A percentile compares a stretch with the other conserved stretches of the same genome.
These are phyloP conservation scores for Cytospora piceae DNA, from an alignment of 2,329 filamentous ascomycete genomes.

Conservation along the genomic window DNA sequence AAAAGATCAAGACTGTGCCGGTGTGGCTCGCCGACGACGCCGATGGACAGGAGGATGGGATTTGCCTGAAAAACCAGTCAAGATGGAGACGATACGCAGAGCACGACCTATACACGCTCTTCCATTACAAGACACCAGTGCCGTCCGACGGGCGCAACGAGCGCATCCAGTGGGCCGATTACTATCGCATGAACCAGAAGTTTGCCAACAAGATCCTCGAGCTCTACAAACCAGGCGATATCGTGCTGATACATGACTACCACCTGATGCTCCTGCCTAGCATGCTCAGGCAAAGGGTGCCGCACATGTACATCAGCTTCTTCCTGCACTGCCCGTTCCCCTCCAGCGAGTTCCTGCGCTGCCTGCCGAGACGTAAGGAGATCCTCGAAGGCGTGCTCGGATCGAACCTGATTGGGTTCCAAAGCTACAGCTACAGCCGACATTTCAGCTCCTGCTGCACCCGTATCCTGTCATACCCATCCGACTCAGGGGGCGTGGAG, in stretches of 20 bases:
- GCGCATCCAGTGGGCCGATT: conserved; percentile 86
- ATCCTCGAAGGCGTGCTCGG: conserved; percentile 87
- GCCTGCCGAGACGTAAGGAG: conserved; percentile 85
- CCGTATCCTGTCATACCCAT: conserved; percentile 86
- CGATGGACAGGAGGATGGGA: conserved; percentile 68
- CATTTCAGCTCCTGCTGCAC: conserved; percentile 96
- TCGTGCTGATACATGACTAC: conserved; percentile 93
- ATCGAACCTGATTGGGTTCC: conserved; percentile 91
- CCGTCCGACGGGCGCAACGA: conserved; percentile 83
- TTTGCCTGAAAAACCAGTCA: conserved; percentile 77
- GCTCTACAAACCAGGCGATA: conserved; percentile 88
- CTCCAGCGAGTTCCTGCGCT: conserved; percentile 92
- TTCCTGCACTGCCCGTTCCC: conserved; percentile 94
- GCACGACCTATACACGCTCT: conserved; percentile 86
- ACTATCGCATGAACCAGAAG: conserved; percentile 88
- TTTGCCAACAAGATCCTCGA: conserved; percentile 90
- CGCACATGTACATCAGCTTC: conserved; percentile 92
- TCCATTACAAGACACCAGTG: conserved; percentile 95
- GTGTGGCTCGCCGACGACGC: conserved; percentile 86
- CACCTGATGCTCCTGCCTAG: conserved; percentile 88
- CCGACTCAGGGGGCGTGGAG: conserved; percentile 82
- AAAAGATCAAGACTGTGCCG: conserved; percentile 78
- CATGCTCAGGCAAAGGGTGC: conserved; percentile 82
- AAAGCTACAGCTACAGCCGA: conserved; percentile 91
- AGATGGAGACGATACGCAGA: conserved; percentile 91